Evolutionary conservation across 441 rosid genomes (phyloP).

Genomic region (Biscutella laevigata): DNA sequence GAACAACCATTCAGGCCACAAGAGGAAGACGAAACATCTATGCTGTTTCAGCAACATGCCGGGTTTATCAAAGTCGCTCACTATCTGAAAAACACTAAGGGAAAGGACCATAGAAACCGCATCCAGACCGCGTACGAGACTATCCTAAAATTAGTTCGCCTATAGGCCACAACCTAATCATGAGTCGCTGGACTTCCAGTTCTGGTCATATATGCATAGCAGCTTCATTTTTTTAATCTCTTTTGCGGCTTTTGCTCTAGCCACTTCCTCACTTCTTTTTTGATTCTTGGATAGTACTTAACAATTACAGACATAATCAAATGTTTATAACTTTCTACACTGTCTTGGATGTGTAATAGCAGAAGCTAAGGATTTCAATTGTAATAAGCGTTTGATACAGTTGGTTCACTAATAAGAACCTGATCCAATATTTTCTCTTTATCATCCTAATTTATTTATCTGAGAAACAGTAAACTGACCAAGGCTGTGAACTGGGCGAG

Average conservation of each 20-base stretch:
- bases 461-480: no score
- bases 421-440: background rate
- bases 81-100: constrained; percentile 36
- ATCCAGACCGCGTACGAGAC: constrained; percentile 37
- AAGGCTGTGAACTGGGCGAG: no score
- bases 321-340: background rate
- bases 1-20: constrained; percentile 19
- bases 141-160: constrained; percentile 31
- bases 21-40: constrained; percentile 25
- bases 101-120: constrained; percentile 33
- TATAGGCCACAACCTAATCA: constrained; percentile 13
- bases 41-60: constrained; percentile 34
- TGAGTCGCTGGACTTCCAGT: background rate
- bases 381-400: no score
- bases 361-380: background rate
- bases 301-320: background rate
- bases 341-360: background rate
- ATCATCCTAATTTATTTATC: background rate
- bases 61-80: constrained; percentile 47
- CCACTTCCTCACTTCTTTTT: background rate
- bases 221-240: background rate
- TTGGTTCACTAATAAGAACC: background rate
- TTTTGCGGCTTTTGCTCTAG: background rate
- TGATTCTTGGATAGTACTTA: background rate
- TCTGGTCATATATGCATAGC: background rate